phyloP scores from a whole-genome alignment of 2,329 filamentous ascomycete species.

The Grosmannia penicillata region DNA sequence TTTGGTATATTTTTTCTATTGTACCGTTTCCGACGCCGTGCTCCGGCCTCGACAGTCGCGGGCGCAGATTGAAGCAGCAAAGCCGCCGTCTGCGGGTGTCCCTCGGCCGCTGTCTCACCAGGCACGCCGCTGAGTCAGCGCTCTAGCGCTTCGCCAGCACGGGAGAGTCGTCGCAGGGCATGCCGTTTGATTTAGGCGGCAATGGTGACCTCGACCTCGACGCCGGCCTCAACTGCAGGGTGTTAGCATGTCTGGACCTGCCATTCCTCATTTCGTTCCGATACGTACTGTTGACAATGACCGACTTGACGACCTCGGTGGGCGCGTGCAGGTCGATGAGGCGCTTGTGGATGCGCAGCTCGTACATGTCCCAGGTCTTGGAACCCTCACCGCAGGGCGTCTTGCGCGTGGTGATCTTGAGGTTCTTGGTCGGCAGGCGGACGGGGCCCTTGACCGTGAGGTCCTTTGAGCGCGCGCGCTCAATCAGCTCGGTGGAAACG shows the following conservation, averaged over 20 bases:
- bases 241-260: slow-evolving; percentile 1
- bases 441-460: slow-evolving; percentile 97
- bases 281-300: slow-evolving; percentile 64
- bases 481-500: slow-evolving; percentile 95
- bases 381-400: slow-evolving; percentile 98
- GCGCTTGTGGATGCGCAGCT: slow-evolving; percentile 99
- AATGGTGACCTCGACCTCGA: slow-evolving; percentile 88
- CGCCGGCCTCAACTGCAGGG: slow-evolving; percentile 58
- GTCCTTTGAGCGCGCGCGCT: slow-evolving; percentile 97
- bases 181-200: slow-evolving; percentile 43
- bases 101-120: too few species aligned
- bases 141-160: too few species aligned
- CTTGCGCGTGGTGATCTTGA: slow-evolving; percentile 97
- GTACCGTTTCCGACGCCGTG: too few species aligned
- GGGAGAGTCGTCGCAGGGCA: too few species aligned
- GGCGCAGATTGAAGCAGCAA: too few species aligned
- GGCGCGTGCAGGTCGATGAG: slow-evolving; percentile 95
- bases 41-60: too few species aligned
- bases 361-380: slow-evolving; percentile 88
- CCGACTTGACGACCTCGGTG: slow-evolving; percentile 94
- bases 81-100: too few species aligned
- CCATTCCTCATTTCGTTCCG: background rate
- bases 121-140: too few species aligned
- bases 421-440: slow-evolving; percentile 89
- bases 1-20: too few species aligned